These are phyloP conservation scores for Zygotorulaspora sp. DNA, from an alignment of 805 yeast species.

Conservation along the genomic window DNA sequence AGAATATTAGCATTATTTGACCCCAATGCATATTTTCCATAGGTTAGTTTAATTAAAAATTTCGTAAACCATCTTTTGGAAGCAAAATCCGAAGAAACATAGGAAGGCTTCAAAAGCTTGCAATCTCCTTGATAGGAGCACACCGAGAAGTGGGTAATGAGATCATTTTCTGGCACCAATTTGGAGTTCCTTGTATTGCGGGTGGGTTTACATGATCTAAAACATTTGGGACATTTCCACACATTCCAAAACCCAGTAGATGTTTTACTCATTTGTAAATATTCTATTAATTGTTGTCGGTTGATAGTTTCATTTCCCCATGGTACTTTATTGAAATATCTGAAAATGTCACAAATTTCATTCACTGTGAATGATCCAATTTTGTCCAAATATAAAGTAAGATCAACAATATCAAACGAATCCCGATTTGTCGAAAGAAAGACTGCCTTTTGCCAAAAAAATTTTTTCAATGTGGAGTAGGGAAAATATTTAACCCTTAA, in stretches of 20 bases:
- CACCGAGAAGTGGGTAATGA: conserved; percentile 81
- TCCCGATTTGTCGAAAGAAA: conserved; percentile 42
- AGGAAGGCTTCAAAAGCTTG: conserved; percentile 58
- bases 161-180: conserved; percentile 45
- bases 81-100: conserved; percentile 76
- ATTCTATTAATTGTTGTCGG: conserved; percentile 43
- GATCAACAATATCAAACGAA: conserved; percentile 45
- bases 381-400: conserved; percentile 55
- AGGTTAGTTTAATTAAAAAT: conserved; percentile 74
- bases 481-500: conserved; percentile 63
- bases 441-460: conserved; percentile 64
- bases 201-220: conserved; percentile 49
- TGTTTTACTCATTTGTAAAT: conserved; percentile 41
- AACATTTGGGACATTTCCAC: conserved; percentile 78
- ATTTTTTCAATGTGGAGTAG: conserved; percentile 56
- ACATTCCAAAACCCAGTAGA: conserved; percentile 42
- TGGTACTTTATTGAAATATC: conserved; percentile 40
- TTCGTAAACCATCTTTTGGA: conserved; percentile 86
- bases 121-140: conserved; percentile 73
- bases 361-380: conserved; percentile 47
- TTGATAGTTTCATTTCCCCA: conserved; percentile 54
- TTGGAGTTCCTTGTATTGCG: conserved; percentile 39
- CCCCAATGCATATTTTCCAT: conserved; percentile 83
- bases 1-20: conserved; percentile 89
- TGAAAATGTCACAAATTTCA: conserved; percentile 52